Percentiles rank a stretch among this genome's conserved stretches.
Conservation (phyloP, 306 rosid genomes). For the Quercus mongolica region DNA sequence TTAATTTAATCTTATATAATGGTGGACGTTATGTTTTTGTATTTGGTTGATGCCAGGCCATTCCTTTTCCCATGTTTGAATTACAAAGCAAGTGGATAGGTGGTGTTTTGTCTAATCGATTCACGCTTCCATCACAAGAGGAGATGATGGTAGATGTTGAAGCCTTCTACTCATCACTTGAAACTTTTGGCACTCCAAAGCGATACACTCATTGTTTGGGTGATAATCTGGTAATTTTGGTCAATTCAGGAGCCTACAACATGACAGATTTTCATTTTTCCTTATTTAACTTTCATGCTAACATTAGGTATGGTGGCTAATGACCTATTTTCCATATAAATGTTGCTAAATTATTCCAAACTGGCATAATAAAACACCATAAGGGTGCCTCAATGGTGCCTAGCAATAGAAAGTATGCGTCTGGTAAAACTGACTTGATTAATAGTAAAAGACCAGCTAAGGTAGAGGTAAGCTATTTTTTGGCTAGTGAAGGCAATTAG, state of each 20-base stretch:
- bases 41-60: constrained; percentile 38
- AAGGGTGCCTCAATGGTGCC: neutral
- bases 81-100: constrained; percentile 86
- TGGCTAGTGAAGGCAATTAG: neutral
- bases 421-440: too few relatives aligned
- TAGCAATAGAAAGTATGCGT: too few relatives aligned
- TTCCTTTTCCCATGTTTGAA: constrained; percentile 56
- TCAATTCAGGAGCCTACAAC: neutral
- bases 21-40: neutral
- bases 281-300: neutral
- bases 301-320: neutral
- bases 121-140: constrained; percentile 58
- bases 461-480: neutral
- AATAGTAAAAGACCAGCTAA: too few relatives aligned
- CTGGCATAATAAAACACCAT: neutral
- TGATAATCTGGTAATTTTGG: constrained; percentile 25
- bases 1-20: neutral
- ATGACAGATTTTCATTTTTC: neutral
- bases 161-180: neutral
- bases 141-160: constrained; percentile 57
- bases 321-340: neutral
- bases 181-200: constrained; percentile 25
- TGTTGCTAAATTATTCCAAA: neutral
- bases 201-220: constrained; percentile 40
- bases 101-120: constrained; percentile 49